Conservation (phyloP, 176 grass and related monocot genomes). For the Hsuehochloa calcarea region DNA sequence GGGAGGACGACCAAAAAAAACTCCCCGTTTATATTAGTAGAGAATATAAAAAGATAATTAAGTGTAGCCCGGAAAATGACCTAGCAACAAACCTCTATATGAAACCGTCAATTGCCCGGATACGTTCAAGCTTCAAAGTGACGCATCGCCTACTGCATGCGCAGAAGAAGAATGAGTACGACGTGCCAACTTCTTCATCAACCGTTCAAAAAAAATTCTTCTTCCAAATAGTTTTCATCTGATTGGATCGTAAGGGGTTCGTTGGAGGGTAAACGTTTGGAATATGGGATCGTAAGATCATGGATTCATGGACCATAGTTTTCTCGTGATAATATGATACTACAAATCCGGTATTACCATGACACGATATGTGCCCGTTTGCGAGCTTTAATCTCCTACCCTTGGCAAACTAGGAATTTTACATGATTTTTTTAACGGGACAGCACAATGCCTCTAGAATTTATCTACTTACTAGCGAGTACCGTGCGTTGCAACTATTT, state of each 20-base stretch:
- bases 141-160: slow-evolving; percentile 39
- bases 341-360: not conserved
- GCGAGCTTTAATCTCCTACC: not conserved
- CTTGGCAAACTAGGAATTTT: not conserved
- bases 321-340: not conserved
- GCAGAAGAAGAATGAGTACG: slow-evolving; percentile 1
- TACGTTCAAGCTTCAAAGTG: slow-evolving; percentile 20
- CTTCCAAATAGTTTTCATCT: not conserved
- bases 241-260: too few species aligned
- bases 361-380: not conserved
- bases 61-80: slow-evolving; percentile 30
- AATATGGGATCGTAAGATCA: not conserved
- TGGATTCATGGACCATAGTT: not conserved
- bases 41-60: not conserved
- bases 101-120: not conserved
- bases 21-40: too few species aligned
- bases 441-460: not conserved
- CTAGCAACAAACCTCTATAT: not conserved
- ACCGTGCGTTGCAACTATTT: too few species aligned
- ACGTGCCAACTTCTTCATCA: slow-evolving; percentile 35
- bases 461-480: not conserved
- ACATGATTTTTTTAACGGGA: not conserved
- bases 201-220: not conserved
- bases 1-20: too few species aligned
- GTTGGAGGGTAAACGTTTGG: not conserved